Base-by-base conservation (phyloP, 2,329 filamentous ascomycete species). In the Apiospora aurea region DNA sequence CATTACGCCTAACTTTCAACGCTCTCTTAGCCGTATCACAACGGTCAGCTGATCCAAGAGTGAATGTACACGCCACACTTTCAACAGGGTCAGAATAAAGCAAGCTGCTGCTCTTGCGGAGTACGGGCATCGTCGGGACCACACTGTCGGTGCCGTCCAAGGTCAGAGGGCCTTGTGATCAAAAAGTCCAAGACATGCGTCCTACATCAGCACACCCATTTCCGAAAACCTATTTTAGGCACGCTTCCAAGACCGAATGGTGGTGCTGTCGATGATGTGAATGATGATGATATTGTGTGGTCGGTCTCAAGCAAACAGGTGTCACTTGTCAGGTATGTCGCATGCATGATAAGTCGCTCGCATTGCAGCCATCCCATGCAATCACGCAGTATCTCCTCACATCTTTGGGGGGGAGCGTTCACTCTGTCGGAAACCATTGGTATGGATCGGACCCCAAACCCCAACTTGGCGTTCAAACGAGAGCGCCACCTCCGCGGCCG, bases 301-400 rank as follows among this genome's bases (percentile, higher is more conserved):
- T 49, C 16, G n/a, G 53, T 61, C 16, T 34, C 53, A 38, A 61
- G 53, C 57, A 64, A 64, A 64, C 57, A 64, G 34, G 44, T n/a
- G 46, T n/a, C 46, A 49, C 18, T 21, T 41, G 34, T n/a, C 18
- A 64, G 34, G n/a, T 41, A 21, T 41, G 34, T 64, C 18, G 34
- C 34, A 64, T 64, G 57, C 57, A 64, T 64, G 34, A 34, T 13
- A 64, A 64, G 34, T 64, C 21, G 57, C 57, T 41, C 29, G 57
- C 34, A 64, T 64, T 64, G 57, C 34, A 64, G 57, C 57, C 34
- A n/a, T 64, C 18, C 34, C 34, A 41, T 4, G 34, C 2, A n/a
- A 64, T 41, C 57, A 64, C 34, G 16, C 26, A 21, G 16, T 26
- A 26, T 10, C 14, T 21, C 1, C 21, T 38, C 26, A 34, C 21